phyloP scores from a whole-genome alignment of 1,284 basidiomycete species.

The Ustilago curta region DNA sequence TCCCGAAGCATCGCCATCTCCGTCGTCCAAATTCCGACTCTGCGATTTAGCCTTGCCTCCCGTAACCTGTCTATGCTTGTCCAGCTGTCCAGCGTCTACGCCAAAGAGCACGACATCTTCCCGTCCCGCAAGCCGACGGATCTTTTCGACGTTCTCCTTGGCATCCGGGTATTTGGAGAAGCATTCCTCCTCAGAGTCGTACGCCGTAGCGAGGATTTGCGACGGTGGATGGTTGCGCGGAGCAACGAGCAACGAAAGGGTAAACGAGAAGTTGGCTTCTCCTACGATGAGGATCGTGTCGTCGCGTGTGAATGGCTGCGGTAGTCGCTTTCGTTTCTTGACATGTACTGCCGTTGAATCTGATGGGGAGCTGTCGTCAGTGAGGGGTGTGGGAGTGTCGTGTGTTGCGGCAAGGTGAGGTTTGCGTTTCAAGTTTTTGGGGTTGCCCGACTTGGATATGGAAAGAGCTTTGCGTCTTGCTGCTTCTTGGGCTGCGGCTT shows the following conservation, averaged over 20 bases:
- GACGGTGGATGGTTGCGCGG: slow-evolving; percentile 72
- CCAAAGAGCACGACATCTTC: slow-evolving; percentile 83
- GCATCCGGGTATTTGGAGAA: slow-evolving; percentile 88
- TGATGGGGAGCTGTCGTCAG: background rate
- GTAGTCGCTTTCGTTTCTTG: slow-evolving; percentile 34
- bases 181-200: slow-evolving; percentile 83
- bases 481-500: slow-evolving; percentile 49
- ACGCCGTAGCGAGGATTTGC: slow-evolving; percentile 86
- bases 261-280: slow-evolving; percentile 92
- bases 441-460: slow-evolving; percentile 20
- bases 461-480: slow-evolving; percentile 49
- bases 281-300: slow-evolving; percentile 89
- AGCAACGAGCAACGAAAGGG: slow-evolving; percentile 77
- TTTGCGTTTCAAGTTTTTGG: slow-evolving; percentile 26
- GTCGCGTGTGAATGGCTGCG: slow-evolving; percentile 78
- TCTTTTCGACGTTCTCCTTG: slow-evolving; percentile 73
- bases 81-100: slow-evolving; percentile 84
- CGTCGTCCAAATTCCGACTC: slow-evolving; percentile 12
- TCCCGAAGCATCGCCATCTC: background rate
- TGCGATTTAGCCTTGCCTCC: slow-evolving; percentile 34
- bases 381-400: background rate
- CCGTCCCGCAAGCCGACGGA: slow-evolving; percentile 63
- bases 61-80: slow-evolving; percentile 73
- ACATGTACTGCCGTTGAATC: background rate
- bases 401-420: background rate